Evolutionary conservation across 108 stramenopile species (phyloP).

Genomic region (Nitzschia sp.): DNA sequence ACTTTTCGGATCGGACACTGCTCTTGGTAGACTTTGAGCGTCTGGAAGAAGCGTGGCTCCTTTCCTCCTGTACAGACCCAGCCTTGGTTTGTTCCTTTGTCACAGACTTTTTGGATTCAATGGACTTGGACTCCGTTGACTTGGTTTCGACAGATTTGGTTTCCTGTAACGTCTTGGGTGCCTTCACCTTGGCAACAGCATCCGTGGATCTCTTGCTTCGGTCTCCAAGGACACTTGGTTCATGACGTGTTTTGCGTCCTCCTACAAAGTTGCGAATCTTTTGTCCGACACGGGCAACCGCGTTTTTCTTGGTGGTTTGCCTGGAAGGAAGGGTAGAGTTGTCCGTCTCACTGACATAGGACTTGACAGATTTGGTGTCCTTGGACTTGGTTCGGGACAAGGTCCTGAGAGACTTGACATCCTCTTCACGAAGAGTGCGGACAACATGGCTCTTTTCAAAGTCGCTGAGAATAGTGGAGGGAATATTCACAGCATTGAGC

Average conservation of each 20-base stretch:
- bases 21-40: not conserved
- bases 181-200: not conserved
- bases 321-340: not conserved
- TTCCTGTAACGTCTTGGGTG: no score
- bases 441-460: conserved; percentile 1
- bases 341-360: not conserved
- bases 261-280: not conserved
- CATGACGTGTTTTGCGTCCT: not conserved
- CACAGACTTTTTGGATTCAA: not conserved
- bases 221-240: not conserved
- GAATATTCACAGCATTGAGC: conserved; percentile 23
- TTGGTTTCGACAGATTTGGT: not conserved
- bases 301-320: not conserved
- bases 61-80: not conserved
- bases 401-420: not conserved
- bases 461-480: conserved; percentile 4
- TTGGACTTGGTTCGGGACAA: not conserved
- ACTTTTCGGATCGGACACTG: not conserved
- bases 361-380: not conserved
- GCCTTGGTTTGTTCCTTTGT: not conserved
- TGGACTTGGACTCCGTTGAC: not conserved
- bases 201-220: not conserved
- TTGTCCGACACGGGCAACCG: no score
- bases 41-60: not conserved
- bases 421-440: not conserved